Conservation (phyloP, 495 filamentous ascomycete genomes). For the Hypoxylon subgilvum region DNA sequence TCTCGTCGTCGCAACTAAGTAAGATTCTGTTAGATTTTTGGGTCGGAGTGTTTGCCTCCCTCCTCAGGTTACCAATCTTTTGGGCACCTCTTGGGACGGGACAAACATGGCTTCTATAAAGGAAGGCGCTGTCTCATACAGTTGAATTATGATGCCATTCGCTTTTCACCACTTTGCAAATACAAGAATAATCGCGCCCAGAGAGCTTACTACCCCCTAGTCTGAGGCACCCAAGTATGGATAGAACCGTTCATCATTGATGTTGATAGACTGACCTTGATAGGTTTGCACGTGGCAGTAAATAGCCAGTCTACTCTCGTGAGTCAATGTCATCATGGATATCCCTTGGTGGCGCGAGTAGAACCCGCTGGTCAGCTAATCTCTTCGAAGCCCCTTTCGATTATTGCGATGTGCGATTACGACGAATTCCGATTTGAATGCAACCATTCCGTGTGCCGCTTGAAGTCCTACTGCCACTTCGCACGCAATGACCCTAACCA, state of each 20-base stretch:
- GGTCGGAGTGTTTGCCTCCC: constrained; percentile 24
- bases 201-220: background rate
- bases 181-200: background rate
- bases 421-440: constrained; percentile 69
- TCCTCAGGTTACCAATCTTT: constrained; percentile 18
- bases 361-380: constrained; percentile 1
- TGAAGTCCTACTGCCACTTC: constrained; percentile 72
- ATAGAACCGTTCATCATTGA: background rate
- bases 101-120: constrained; percentile 31
- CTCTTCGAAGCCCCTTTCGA: background rate
- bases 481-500: constrained; percentile 71
- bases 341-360: background rate
- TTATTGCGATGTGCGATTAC: constrained; percentile 65
- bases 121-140: background rate
- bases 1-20: constrained; percentile 17
- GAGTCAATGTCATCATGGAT: background rate
- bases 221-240: constrained; percentile 12
- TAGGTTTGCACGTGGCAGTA: background rate
- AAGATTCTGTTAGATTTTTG: constrained; percentile 9
- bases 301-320: background rate
- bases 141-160: background rate
- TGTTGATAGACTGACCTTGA: background rate
- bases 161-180: background rate
- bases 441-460: constrained; percentile 57
- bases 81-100: constrained; percentile 6